Evolutionary conservation across 2,329 filamentous ascomycete species (phyloP).

Genomic region (Plenodomus biglobosus): DNA sequence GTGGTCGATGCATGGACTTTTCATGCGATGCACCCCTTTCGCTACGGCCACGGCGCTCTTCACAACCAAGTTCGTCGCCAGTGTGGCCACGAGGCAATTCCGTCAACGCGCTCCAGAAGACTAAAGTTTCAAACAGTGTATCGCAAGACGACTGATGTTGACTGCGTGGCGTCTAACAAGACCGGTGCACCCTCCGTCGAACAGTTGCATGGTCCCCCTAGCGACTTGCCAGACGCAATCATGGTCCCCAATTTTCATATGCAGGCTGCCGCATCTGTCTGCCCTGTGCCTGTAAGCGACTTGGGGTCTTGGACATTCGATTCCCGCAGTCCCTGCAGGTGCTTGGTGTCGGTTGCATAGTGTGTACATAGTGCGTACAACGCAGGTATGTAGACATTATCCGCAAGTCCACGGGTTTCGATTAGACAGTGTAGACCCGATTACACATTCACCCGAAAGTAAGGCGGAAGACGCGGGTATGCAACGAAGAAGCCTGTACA

Average conservation of each 20-base stretch:
- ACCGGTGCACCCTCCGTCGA: not conserved
- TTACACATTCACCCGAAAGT: not conserved
- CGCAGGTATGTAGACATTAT: not conserved
- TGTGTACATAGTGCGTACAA: not conserved
- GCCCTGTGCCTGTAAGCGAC: constrained; percentile 3
- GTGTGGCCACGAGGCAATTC: constrained; percentile 1
- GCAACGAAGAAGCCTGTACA: not conserved
- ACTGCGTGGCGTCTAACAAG: not conserved
- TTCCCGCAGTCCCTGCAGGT: constrained; percentile 3
- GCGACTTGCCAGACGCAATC: constrained; percentile 8
- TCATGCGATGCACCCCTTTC: constrained; percentile 16
- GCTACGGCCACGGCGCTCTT: constrained; percentile 13
- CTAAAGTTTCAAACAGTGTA: constrained; percentile 16
- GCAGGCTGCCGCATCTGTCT: constrained; percentile 12
- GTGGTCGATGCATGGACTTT: constrained; percentile 5
- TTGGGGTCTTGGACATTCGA: constrained; percentile 4
- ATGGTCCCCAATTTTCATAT: constrained; percentile 8
- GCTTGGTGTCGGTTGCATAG: not conserved
- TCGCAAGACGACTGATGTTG: not conserved
- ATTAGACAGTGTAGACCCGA: not conserved
- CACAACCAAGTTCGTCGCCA: not conserved
- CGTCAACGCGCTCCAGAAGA: not conserved
- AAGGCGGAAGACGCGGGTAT: not conserved
- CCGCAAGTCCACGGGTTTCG: not conserved
- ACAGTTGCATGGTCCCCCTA: constrained; percentile 9